Percentiles rank a stretch among this genome's conserved stretches.
Evolutionary conservation across 495 filamentous ascomycete genomes (phyloP).

Genomic region (Cladorrhinum samala): DNA sequence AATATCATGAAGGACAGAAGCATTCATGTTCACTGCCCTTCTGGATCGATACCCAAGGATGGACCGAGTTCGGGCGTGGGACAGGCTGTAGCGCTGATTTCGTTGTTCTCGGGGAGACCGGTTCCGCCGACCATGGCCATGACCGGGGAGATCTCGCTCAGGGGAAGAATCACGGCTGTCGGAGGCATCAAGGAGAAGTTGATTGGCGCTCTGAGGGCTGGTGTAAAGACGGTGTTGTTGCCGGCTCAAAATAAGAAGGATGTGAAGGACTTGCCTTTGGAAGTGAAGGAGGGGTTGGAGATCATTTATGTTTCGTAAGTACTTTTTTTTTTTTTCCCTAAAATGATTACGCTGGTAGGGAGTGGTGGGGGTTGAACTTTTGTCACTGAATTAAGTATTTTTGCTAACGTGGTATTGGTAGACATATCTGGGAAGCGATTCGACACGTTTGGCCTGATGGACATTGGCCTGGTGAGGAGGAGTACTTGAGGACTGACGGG

Average conservation of each 20-base stretch:
- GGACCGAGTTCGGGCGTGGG: slow-evolving; percentile 84
- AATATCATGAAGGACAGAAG: slow-evolving; percentile 95
- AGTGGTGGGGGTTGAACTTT: too few relatives aligned
- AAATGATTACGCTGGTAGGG: too few relatives aligned
- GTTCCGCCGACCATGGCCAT: slow-evolving; percentile 93
- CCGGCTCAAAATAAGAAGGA: slow-evolving; percentile 89
- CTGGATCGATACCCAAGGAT: slow-evolving; percentile 92
- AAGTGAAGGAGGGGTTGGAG: slow-evolving; percentile 80
- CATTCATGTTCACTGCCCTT: slow-evolving; percentile 94
- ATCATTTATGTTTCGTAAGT: slow-evolving; percentile 83
- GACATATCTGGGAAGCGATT: slow-evolving; percentile 87
- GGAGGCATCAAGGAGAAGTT: slow-evolving; percentile 99
- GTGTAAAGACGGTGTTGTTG: slow-evolving; percentile 89
- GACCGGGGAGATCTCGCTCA: slow-evolving; percentile 90
- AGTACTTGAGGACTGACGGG: slow-evolving; percentile 21
- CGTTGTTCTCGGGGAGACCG: slow-evolving; percentile 78
- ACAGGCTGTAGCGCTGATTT: slow-evolving; percentile 89
- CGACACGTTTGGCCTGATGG: slow-evolving; percentile 77
- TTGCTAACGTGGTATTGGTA: slow-evolving; percentile 21
- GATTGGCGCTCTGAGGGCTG: slow-evolving; percentile 87
- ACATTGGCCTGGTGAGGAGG: slow-evolving; percentile 67
- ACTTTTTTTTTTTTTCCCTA: too few relatives aligned
- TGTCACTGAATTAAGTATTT: background rate
- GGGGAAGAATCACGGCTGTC: slow-evolving; percentile 79
- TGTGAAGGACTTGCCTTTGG: slow-evolving; percentile 81